Evolutionary conservation across 2,329 filamentous ascomycete species (phyloP).

Genomic region (Zymoseptoria crescenta): DNA sequence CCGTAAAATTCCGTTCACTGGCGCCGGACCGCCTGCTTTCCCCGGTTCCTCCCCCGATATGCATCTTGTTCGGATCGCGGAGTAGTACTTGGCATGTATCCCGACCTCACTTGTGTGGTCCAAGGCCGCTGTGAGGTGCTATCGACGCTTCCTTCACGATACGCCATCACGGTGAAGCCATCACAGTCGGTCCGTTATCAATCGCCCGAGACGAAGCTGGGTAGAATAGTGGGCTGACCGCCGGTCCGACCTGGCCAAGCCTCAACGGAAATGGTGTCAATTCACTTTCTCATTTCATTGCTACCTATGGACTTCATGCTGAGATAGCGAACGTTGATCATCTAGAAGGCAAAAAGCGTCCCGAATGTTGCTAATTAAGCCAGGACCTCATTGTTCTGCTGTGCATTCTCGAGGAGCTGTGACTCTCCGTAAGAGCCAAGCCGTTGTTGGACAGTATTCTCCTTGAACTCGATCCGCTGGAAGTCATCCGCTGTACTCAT

Average conservation of each 20-base stretch:
- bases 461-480: no score
- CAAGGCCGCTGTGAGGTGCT: not conserved
- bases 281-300: not conserved
- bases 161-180: not conserved
- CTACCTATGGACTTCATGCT: not conserved
- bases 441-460: no score
- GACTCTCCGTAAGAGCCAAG: no score
- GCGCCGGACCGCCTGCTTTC: not conserved
- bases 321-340: not conserved
- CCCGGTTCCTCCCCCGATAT: slow-evolving; percentile 1
- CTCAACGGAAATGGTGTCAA: slow-evolving; percentile 4
- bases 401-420: no score
- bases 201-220: slow-evolving; percentile 7
- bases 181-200: slow-evolving; percentile 13
- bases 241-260: slow-evolving; percentile 7
- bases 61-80: slow-evolving; percentile 5
- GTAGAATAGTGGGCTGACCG: slow-evolving; percentile 7
- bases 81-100: slow-evolving; percentile 1
- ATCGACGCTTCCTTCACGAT: not conserved
- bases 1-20: not conserved
- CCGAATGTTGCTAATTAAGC: no score
- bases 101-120: slow-evolving; percentile 7
- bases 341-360: not conserved
- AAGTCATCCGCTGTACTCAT: no score
- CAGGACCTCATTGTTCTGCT: no score